These are phyloP conservation scores for Fusarium nematophilum DNA, from an alignment of 2,329 filamentous ascomycete genomes.

Conservation along the genomic window DNA sequence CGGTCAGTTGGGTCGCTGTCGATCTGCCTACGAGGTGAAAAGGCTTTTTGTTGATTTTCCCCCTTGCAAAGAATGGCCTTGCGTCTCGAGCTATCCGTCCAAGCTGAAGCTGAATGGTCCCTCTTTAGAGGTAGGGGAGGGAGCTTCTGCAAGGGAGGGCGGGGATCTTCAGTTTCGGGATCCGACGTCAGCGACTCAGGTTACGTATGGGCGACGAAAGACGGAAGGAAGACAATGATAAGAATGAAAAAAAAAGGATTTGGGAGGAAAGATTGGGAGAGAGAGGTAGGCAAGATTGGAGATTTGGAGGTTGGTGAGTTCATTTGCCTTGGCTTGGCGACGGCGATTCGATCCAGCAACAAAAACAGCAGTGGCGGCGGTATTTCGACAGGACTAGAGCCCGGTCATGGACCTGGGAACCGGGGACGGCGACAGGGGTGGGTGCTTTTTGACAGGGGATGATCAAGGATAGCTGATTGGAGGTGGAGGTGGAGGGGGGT, in stretches of 20 bases:
- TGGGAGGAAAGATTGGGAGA: not conserved
- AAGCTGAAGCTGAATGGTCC: not conserved
- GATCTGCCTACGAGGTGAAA: conserved; percentile 22
- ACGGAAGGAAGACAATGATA: not conserved
- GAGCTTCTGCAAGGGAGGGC: conserved; percentile 5
- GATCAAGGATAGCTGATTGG: conserved; percentile 24
- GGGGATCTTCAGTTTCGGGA: conserved; percentile 12
- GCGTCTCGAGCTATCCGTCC: conserved; percentile 11
- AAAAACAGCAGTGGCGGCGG: conserved; percentile 25
- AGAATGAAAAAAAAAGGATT: not conserved
- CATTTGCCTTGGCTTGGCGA: conserved; percentile 31
- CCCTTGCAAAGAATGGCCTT: conserved; percentile 32
- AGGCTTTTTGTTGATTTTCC: conserved; percentile 20
- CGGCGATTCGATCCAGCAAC: conserved; percentile 17
- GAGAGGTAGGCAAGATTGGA: conserved; percentile 6
- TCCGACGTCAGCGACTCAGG: conserved; percentile 14
- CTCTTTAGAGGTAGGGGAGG: conserved; percentile 16
- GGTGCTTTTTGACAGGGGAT: conserved; percentile 16
- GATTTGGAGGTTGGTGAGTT: conserved; percentile 35
- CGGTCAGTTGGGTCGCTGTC: conserved; percentile 17
- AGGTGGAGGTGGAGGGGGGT: conserved; percentile 6
- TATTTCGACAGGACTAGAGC: conserved; percentile 23
- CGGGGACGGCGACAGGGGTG: conserved; percentile 27
- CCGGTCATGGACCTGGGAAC: conserved; percentile 2
- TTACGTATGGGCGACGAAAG: not conserved